Percentiles rank a stretch among this genome's conserved stretches.
phyloP scores from a whole-genome alignment of 2,329 filamentous ascomycete genomes.

The Ophiostoma ips region DNA sequence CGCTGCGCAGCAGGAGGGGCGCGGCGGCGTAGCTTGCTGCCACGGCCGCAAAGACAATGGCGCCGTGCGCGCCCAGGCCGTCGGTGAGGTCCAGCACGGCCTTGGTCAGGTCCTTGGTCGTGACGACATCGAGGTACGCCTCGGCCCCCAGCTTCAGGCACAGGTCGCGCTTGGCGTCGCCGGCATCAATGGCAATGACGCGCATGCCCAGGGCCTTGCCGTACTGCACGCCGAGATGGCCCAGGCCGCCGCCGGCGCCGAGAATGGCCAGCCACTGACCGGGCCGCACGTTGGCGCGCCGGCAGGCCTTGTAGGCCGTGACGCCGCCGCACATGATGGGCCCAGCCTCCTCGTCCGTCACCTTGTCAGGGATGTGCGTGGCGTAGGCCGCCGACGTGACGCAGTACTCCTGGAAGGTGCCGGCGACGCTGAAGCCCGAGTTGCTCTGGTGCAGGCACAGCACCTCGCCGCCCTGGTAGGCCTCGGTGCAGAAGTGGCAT shows the following conservation, averaged over 20 bases:
- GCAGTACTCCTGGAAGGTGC: constrained; percentile 47
- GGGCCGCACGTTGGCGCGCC: constrained; percentile 33
- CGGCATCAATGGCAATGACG: constrained; percentile 40
- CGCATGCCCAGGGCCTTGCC: constrained; percentile 41
- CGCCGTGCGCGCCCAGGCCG: constrained; percentile 8
- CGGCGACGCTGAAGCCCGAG: constrained; percentile 16
- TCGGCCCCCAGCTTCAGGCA: constrained; percentile 37
- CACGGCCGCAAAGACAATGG: constrained; percentile 50
- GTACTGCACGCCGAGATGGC: constrained; percentile 26
- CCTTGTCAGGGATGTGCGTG: constrained; percentile 33
- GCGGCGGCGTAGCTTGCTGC: constrained; percentile 95
- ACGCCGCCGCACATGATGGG: constrained; percentile 46
- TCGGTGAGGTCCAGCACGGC: constrained; percentile 1
- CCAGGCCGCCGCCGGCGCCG: constrained; percentile 33
- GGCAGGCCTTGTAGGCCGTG: constrained; percentile 43
- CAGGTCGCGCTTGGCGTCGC: constrained; percentile 30
- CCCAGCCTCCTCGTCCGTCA: constrained; percentile 36
- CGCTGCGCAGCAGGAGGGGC: constrained; percentile 67
- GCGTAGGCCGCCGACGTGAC: constrained; percentile 40
- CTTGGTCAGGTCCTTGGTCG: constrained; percentile 16
- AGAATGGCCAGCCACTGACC: constrained; percentile 42
- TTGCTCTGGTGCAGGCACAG: constrained; percentile 17
- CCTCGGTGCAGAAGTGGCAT: constrained; percentile 24
- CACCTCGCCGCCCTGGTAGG: constrained; percentile 21
- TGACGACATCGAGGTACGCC: constrained; percentile 40